Evolutionary conservation across 148 eudicot species (phyloP).

Genomic region (Nepenthes mirabilis): DNA sequence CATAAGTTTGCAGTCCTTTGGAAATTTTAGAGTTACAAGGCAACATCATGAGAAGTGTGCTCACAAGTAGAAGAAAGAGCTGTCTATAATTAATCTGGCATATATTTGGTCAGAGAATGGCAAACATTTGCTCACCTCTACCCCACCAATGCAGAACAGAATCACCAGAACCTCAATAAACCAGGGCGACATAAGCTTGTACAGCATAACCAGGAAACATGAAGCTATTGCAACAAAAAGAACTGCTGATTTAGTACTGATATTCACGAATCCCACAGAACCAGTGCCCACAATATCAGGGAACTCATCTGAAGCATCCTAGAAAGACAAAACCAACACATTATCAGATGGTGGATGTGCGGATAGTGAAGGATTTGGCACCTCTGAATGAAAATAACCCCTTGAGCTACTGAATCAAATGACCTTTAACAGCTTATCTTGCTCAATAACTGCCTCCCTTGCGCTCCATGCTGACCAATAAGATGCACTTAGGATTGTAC

Average conservation of each 20-base stretch:
- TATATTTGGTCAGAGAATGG: not conserved
- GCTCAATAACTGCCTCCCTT: constrained; percentile 80
- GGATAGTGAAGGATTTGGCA: not conserved
- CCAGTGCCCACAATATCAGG: constrained; percentile 22
- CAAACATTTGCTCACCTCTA: constrained; percentile 47
- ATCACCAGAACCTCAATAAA: constrained; percentile 90
- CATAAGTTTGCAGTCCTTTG: no score
- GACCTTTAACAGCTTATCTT: constrained; percentile 79
- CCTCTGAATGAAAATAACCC: no score
- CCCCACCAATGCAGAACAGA: constrained; percentile 88
- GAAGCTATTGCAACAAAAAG: constrained; percentile 84
- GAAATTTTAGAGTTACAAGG: no score
- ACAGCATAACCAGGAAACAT: constrained; percentile 84
- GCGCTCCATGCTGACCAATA: constrained; percentile 99
- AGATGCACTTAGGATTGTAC: constrained; percentile 83
- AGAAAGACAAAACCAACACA: constrained; percentile 7
- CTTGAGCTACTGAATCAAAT: not conserved
- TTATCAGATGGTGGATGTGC: not conserved
- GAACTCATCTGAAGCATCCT: constrained; percentile 78
- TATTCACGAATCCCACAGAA: constrained; percentile 57
- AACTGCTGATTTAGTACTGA: constrained; percentile 76
- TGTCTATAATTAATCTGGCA: not conserved
- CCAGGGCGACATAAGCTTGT: constrained; percentile 89
- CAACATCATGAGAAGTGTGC: no score
- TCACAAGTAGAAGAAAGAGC: no score